Evolutionary conservation across 1,284 basidiomycete species (phyloP).

Genomic region (Calocybe gambosa): DNA sequence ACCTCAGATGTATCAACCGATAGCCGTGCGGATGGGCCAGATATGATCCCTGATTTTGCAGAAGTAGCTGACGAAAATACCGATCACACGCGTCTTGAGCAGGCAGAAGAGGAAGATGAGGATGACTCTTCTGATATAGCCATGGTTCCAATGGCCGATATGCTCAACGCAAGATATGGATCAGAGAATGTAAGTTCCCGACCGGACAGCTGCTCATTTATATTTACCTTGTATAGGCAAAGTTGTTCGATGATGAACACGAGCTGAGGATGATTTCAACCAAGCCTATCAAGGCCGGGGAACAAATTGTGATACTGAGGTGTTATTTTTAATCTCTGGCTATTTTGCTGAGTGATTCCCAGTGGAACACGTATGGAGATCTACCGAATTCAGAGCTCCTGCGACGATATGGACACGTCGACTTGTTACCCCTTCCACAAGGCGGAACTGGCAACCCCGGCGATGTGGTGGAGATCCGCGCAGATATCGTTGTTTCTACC

Average conservation of each 20-base stretch:
- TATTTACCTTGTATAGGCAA: slow-evolving; percentile 49
- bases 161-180: slow-evolving; percentile 86
- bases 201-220: slow-evolving; percentile 1
- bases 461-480: slow-evolving; percentile 83
- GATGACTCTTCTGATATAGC: slow-evolving; percentile 71
- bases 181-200: slow-evolving; percentile 71
- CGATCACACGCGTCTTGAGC: slow-evolving; percentile 21
- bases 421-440: slow-evolving; percentile 54
- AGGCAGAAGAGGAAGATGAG: slow-evolving; percentile 42
- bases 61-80: slow-evolving; percentile 20
- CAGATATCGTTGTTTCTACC: slow-evolving; percentile 65
- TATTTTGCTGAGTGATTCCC: slow-evolving; percentile 3
- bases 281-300: slow-evolving; percentile 66
- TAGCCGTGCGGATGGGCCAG: slow-evolving; percentile 35
- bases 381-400: slow-evolving; percentile 94
- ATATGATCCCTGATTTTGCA: slow-evolving; percentile 36
- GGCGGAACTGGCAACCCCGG: slow-evolving; percentile 68
- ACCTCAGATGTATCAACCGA: slow-evolving; percentile 24
- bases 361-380: slow-evolving; percentile 97
- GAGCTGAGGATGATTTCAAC: slow-evolving; percentile 81
- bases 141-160: slow-evolving; percentile 97
- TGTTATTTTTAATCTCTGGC: background rate
- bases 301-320: slow-evolving; percentile 75
- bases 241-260: slow-evolving; percentile 74
- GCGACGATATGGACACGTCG: slow-evolving; percentile 91